Conservation (phyloP, 495 filamentous ascomycete species). For the Penicillium parvum region DNA sequence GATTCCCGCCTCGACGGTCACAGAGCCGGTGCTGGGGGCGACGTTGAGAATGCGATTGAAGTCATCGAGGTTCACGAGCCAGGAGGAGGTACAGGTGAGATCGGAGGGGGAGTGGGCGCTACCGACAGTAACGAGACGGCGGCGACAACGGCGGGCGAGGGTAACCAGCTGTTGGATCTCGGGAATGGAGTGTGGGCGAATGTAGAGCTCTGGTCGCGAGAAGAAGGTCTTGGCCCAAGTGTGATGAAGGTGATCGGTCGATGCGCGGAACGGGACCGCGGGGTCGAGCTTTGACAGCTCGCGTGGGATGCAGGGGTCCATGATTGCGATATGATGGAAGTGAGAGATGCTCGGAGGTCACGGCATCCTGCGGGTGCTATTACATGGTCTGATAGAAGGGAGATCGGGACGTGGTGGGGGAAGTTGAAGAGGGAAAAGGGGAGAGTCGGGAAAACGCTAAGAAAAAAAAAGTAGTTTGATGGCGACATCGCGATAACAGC, state of each 20-base stretch:
- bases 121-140: constrained; percentile 75
- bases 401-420: constrained; percentile 1
- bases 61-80: constrained; percentile 90
- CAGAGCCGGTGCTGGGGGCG: constrained; percentile 55
- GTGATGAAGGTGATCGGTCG: constrained; percentile 66
- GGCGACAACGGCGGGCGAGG: constrained; percentile 75
- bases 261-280: constrained; percentile 70
- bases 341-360: constrained; percentile 1
- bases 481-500: constrained; percentile 16
- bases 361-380: constrained; percentile 10
- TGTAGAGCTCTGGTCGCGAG: constrained; percentile 81
- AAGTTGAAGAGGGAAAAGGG: constrained; percentile 1
- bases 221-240: constrained; percentile 97
- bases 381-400: constrained; percentile 9
- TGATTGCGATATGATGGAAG: constrained; percentile 9
- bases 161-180: constrained; percentile 82
- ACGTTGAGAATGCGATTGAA: constrained; percentile 69
- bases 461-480: constrained; percentile 22
- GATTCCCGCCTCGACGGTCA: constrained; percentile 84
- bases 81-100: constrained; percentile 88
- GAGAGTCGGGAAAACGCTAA: constrained; percentile 1
- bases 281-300: constrained; percentile 56
- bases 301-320: constrained; percentile 46
- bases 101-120: constrained; percentile 89
- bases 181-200: constrained; percentile 68